Percentiles rank a stretch among this genome's conserved stretches.
Evolutionary conservation across 2,329 filamentous ascomycete species (phyloP).

Genomic region (Colletotrichum acutatum): DNA sequence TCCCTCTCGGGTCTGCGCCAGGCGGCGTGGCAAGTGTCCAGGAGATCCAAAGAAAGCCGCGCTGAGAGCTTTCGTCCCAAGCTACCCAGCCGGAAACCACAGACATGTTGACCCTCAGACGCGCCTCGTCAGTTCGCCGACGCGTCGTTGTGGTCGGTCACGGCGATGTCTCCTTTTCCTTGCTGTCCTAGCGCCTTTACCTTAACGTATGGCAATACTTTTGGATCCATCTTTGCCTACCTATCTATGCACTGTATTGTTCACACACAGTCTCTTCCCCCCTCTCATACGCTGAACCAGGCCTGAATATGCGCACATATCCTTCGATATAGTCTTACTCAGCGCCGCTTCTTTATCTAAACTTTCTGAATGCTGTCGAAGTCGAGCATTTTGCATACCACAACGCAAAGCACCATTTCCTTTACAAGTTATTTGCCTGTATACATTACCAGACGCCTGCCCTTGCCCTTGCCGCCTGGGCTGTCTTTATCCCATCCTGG

Average conservation of each 20-base stretch:
- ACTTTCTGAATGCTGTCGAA: neutral
- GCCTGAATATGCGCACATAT: too few relatives aligned
- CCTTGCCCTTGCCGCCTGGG: neutral
- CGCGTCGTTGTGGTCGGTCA: neutral
- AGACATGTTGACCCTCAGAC: neutral
- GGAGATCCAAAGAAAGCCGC: neutral
- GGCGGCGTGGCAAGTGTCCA: neutral
- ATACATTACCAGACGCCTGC: neutral
- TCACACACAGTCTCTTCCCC: too few relatives aligned
- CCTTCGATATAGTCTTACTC: too few relatives aligned
- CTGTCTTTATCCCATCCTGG: neutral
- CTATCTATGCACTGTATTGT: too few relatives aligned
- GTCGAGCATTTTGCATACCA: too few relatives aligned
- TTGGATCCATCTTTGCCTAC: too few relatives aligned
- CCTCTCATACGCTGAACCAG: too few relatives aligned
- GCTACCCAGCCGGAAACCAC: neutral
- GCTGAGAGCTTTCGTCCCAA: neutral
- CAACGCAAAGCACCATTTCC: slow-evolving; percentile 10
- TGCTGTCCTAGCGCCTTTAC: too few relatives aligned
- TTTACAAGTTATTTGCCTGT: neutral
- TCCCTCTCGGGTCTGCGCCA: neutral
- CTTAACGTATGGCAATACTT: too few relatives aligned
- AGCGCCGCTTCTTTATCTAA: neutral
- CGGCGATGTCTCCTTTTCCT: neutral
- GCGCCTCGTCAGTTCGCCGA: neutral